Percentiles rank a stretch among this genome's conserved stretches.
phyloP scores from a whole-genome alignment of 139 green algal species.

The Spirogloea muscicola region DNA sequence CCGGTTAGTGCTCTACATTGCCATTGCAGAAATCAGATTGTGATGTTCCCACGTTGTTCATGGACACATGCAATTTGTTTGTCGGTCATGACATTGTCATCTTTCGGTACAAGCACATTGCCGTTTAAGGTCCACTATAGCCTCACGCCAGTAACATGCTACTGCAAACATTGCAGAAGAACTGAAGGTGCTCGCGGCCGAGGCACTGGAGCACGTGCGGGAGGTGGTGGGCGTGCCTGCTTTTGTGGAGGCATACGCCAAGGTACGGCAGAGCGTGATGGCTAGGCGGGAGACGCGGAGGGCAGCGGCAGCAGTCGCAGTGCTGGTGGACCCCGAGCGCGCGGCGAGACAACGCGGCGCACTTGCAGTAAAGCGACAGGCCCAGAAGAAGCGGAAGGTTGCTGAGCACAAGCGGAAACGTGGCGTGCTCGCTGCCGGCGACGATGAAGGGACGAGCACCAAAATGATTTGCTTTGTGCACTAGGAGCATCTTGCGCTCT shows the following conservation, averaged over 20 bases:
- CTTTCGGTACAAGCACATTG: neutral
- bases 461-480: no score
- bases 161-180: neutral
- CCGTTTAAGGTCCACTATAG: neutral
- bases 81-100: neutral
- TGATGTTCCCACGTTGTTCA: slow-evolving; percentile 48
- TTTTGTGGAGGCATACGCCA: slow-evolving; percentile 67
- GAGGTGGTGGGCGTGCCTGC: slow-evolving; percentile 61
- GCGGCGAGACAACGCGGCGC: slow-evolving; percentile 57
- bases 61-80: neutral
- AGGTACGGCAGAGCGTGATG: slow-evolving; percentile 55
- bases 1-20: slow-evolving; percentile 49
- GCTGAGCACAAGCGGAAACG: slow-evolving; percentile 58
- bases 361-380: slow-evolving; percentile 55
- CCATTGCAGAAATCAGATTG: no score
- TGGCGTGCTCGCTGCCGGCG: no score
- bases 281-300: slow-evolving; percentile 52
- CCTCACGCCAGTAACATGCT: neutral
- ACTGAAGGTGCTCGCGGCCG: slow-evolving; percentile 23
- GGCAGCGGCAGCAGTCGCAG: slow-evolving; percentile 49
- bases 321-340: slow-evolving; percentile 73
- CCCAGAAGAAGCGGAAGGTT: slow-evolving; percentile 66
- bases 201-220: slow-evolving; percentile 73
- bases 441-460: no score
- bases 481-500: no score